A percentile compares a stretch with the other conserved stretches of the same genome.
Conservation (phyloP, 345 rosid genomes). For the Firmiana major region DNA sequence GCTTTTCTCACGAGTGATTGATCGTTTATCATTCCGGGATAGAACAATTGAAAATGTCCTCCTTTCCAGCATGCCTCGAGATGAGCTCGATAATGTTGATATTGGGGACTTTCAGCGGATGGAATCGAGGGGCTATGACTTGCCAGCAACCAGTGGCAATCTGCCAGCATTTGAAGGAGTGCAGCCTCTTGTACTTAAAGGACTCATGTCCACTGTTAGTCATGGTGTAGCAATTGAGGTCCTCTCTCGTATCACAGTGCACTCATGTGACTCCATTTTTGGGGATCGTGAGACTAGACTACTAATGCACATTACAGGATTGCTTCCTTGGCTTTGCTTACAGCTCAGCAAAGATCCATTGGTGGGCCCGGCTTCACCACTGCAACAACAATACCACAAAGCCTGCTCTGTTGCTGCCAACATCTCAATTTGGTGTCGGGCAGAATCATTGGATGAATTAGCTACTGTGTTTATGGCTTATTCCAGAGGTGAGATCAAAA, state of each 20-base stretch:
- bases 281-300: conserved; percentile 93
- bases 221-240: conserved; percentile 88
- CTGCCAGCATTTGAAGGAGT: conserved; percentile 92
- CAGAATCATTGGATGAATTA: conserved; percentile 69
- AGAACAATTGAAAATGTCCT: conserved; percentile 94
- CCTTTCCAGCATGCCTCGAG: conserved; percentile 97
- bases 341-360: conserved; percentile 70
- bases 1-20: conserved; percentile 92
- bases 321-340: conserved; percentile 98
- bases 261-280: conserved; percentile 92
- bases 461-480: conserved; percentile 71
- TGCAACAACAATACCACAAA: conserved; percentile 82
- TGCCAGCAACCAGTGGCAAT: conserved; percentile 66
- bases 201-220: conserved; percentile 88
- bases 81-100: conserved; percentile 57
- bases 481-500: conserved; percentile 74
- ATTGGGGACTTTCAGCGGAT: conserved; percentile 60
- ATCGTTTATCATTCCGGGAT: conserved; percentile 82
- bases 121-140: conserved; percentile 65
- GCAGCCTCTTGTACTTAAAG: conserved; percentile 97
- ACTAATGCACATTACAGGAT: conserved; percentile 91
- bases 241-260: conserved; percentile 78
- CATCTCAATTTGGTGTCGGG: conserved; percentile 80
- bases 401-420: conserved; percentile 85
- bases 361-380: conserved; percentile 61